These are phyloP conservation scores for Pleurotus tuoliensis DNA, from an alignment of 768 basidiomycete genomes.

Conservation along the genomic window DNA sequence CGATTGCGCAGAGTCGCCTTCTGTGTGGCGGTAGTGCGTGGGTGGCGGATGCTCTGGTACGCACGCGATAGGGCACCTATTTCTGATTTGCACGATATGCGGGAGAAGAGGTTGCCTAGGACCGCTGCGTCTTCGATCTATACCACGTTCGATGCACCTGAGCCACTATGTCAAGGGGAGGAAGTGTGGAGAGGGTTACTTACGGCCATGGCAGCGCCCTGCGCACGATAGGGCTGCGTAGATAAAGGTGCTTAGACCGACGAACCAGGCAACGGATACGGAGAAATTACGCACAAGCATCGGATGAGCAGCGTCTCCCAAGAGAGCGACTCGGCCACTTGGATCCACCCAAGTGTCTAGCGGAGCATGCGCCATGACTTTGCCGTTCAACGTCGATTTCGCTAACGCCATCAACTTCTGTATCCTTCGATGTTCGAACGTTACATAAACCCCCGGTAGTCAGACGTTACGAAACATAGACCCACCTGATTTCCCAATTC, in stretches of 20 bases:
- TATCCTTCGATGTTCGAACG: conserved; percentile 21
- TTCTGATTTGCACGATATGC: conserved; percentile 37
- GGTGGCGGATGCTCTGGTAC: conserved; percentile 49
- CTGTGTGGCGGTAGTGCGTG: conserved; percentile 48
- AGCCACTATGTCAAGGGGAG: neutral
- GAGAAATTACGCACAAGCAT: conserved; percentile 40
- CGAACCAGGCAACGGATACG: neutral
- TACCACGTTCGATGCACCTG: neutral
- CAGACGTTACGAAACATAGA: neutral
- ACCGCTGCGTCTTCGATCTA: conserved; percentile 51
- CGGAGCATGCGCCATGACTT: conserved; percentile 44
- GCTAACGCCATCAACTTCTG: conserved; percentile 41
- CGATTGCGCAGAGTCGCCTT: conserved; percentile 46
- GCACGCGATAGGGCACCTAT: conserved; percentile 43
- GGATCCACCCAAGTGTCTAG: conserved; percentile 44
- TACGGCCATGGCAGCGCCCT: conserved; percentile 54
- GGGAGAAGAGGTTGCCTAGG: conserved; percentile 48
- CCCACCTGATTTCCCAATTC: conserved; percentile 44
- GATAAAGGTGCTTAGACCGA: neutral
- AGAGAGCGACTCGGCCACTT: conserved; percentile 34
- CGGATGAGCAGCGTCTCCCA: conserved; percentile 54
- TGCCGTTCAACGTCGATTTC: conserved; percentile 39
- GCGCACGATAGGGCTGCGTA: conserved; percentile 30
- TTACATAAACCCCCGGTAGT: too few relatives aligned
- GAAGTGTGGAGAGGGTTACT: conserved; percentile 4